Evolutionary conservation across 2,329 filamentous ascomycete genomes (phyloP).

Genomic region (Ophiostoma novo-ulmi): DNA sequence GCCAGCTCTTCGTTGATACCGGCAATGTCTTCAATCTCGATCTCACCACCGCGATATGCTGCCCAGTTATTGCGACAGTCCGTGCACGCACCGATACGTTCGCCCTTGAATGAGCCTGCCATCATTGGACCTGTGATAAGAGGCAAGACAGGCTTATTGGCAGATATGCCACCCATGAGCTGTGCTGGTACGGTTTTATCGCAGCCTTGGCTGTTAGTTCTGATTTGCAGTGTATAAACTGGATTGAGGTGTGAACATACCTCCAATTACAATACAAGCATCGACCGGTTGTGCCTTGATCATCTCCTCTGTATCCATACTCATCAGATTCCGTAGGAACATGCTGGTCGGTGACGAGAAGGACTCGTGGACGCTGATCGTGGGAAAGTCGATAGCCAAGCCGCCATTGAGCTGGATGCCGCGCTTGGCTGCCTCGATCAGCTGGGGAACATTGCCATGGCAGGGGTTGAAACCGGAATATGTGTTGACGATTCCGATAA

Average conservation of each 20-base stretch:
- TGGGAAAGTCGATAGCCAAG: constrained; percentile 66
- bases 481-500: constrained; percentile 71
- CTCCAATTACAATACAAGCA: constrained; percentile 62
- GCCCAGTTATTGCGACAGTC: constrained; percentile 73
- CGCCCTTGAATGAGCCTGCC: constrained; percentile 61
- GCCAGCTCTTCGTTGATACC: constrained; percentile 68
- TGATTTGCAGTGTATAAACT: no score
- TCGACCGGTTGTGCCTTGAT: constrained; percentile 66
- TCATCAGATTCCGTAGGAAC: constrained; percentile 70
- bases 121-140: constrained; percentile 69
- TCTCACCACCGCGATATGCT: constrained; percentile 56
- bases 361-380: constrained; percentile 65
- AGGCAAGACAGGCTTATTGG: constrained; percentile 65
- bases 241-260: background rate
- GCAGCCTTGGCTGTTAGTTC: constrained; percentile 41
- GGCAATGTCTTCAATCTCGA: constrained; percentile 67
- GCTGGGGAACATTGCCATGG: constrained; percentile 65
- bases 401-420: constrained; percentile 64
- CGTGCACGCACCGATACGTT: constrained; percentile 65
- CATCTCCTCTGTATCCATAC: constrained; percentile 78
- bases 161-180: constrained; percentile 69
- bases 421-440: constrained; percentile 64
- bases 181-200: constrained; percentile 72
- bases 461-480: constrained; percentile 70
- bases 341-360: constrained; percentile 69